Evolutionary conservation across 176 grass and related monocot genomes (phyloP), one percentile per base, ranked within the genome.

Genomic region (Rhynchospora tenuis): DNA sequence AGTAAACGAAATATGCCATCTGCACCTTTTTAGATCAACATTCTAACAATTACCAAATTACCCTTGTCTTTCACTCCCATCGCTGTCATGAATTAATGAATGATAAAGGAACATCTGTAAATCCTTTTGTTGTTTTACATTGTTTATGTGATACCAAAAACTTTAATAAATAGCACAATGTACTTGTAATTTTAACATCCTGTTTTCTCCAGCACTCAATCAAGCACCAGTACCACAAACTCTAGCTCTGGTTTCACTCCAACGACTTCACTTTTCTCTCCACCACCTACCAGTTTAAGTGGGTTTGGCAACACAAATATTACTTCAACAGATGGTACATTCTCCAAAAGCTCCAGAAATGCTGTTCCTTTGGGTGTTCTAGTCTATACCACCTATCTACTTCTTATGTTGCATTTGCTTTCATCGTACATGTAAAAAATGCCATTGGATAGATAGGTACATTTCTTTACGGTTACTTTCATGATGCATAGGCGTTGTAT

Each of bases 261-360:
- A 85, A 67, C 44, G 45, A 82, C 11, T 65, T 82, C 80, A 10
- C 7, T 82, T 68, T 82, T 82, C 80, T 38, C 59, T 48, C 80
- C 80, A 17, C 80, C 80, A 28, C 80, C 80, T 7, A 20, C 80
- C 15, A 1, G 44, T 28, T 2, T 82, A 48, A 52, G 11, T 13
- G 79, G 79, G 8, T 82, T 82, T 6, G 22, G 33, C 59, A 50
- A 62, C 59, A 68, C 59, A 1, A 65, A 29, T 44, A 76, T 64
- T 12, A 72, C 29, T 31, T 80, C 86, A 52, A 57, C 50, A 7
- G 70, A 83, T 44, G 64, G 38, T 77, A 59, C 64, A 12, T 61
- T 47, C 22, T 51, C 56, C 27, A 1, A 33, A 50, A 16, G 43
- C 33, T 73, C 81, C 16, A 17, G 50, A 69, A 45, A 38, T 80